These are phyloP conservation scores for Mucor circinelloides DNA, from an alignment of 371 early-diverging fungal genomes.

Conservation along the genomic window DNA sequence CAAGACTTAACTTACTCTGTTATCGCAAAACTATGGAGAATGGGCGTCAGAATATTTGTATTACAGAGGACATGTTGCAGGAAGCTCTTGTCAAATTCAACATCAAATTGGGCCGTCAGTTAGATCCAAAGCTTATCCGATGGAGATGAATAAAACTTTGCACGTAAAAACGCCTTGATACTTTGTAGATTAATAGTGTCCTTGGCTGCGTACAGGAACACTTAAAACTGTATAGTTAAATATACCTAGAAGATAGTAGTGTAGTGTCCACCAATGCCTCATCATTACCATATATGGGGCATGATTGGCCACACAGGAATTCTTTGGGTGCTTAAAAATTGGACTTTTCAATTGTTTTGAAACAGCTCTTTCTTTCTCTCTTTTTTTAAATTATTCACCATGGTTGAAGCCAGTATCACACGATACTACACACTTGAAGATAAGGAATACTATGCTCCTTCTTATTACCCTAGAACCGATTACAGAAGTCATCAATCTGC, in stretches of 20 bases:
- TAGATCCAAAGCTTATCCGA: constrained; percentile 18
- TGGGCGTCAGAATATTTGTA: constrained; percentile 21
- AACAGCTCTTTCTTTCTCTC: background rate
- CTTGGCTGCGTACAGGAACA: background rate
- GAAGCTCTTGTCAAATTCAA: constrained; percentile 15
- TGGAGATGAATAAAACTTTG: constrained; percentile 16
- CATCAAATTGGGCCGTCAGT: constrained; percentile 20
- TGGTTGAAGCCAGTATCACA: constrained; percentile 36
- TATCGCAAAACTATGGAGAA: constrained; percentile 20
- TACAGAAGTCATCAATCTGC: constrained; percentile 24
- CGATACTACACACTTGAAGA: constrained; percentile 31
- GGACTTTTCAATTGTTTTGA: background rate
- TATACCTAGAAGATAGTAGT: no score
- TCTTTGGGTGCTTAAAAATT: background rate
- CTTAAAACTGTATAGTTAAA: background rate
- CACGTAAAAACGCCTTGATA: background rate
- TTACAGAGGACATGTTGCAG: constrained; percentile 26
- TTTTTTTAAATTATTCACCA: background rate
- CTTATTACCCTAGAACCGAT: constrained; percentile 21
- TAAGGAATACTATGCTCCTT: constrained; percentile 30
- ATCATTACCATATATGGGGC: background rate
- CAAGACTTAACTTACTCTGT: constrained; percentile 30
- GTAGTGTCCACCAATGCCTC: background rate
- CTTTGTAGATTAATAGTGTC: no score
- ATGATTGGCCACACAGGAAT: no score